Evolutionary conservation across 257 asterid species (phyloP), one percentile per base, ranked within the genome.

Genomic region (Knoxia roxburghii): DNA sequence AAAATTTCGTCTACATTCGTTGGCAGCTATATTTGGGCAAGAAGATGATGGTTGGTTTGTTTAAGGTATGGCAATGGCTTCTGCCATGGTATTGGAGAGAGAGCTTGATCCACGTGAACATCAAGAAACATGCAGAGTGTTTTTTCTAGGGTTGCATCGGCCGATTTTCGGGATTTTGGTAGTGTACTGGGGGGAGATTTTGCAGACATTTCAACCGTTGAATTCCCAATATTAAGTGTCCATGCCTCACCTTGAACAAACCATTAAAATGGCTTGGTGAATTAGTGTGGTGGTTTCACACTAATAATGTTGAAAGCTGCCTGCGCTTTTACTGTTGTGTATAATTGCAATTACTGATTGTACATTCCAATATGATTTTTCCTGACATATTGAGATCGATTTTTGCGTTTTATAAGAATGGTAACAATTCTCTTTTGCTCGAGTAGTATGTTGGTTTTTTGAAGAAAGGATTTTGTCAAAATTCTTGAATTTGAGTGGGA

Each of bases 191-290:
- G 41, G 41, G 40, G 65, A 43, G 66, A 40, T 71, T 71, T 71
- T 64, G 75, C 57, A 40, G 23, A 15, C 18, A n/a, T 43, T 64
- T 46, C 21, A 27, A 49, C 41, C 9, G 23, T 39, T 56, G 75
- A 51, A 40, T 26, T 49, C 45, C 18, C 32, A n/a, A 17, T 11
- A 9, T 48, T n/a, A 51, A 10, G 45, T 40, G 61, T 27, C 24
- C 14, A 54, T 54, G 10, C 32, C 41, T 13, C 41, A 21, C 46
- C 2, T 23, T 11, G 46, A 45, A 43, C 59, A 7, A 48, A 26
- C 23, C 24, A 33, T 23, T 37, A 29, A 7, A 48, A 26, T n/a
- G 43, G 24, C 13, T 18, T 13, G n/a, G 59, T 58, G 73, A 46
- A 29, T 58, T 41, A 23, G n/a, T 14, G 17, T 53, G 53, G 3